phyloP scores from a whole-genome alignment of 345 rosid species.

The Laguncularia racemosa region DNA sequence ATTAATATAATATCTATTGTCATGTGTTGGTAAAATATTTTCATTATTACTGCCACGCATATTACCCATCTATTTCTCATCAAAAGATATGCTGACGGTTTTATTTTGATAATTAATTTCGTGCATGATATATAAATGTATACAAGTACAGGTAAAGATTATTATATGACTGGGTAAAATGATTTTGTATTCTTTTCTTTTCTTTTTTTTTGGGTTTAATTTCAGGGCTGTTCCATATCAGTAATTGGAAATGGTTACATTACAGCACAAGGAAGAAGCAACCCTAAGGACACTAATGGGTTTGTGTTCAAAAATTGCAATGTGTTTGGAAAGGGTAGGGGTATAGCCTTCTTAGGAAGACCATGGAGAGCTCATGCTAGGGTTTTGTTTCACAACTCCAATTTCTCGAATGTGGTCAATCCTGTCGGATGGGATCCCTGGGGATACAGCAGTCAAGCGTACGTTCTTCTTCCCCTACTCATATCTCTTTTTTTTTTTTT shows the following conservation, averaged over 20 bases:
- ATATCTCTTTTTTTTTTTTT: too few species aligned
- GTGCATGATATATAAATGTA: too few species aligned
- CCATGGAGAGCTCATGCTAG: constrained; percentile 52
- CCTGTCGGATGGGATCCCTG: constrained; percentile 50
- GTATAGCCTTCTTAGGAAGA: constrained; percentile 37
- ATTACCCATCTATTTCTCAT: too few species aligned
- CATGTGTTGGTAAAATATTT: too few species aligned
- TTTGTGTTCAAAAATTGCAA: constrained; percentile 50
- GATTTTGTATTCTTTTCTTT: not conserved
- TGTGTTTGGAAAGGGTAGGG: constrained; percentile 32
- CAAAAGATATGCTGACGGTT: too few species aligned
- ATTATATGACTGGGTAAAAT: not conserved
- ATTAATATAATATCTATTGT: not conserved
- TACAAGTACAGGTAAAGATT: not conserved
- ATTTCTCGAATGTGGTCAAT: constrained; percentile 17
- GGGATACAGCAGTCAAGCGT: constrained; percentile 19
- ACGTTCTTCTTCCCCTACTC: constrained; percentile 3
- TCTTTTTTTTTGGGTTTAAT: not conserved
- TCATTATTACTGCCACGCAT: too few species aligned
- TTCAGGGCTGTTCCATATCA: constrained; percentile 41
- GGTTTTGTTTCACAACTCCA: constrained; percentile 36
- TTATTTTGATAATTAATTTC: too few species aligned
- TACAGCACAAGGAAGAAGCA: constrained; percentile 48
- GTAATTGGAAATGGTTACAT: constrained; percentile 48
- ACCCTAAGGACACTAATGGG: constrained; percentile 28